A percentile compares a stretch with the other conserved stretches of the same genome.
phyloP scores from a whole-genome alignment of 306 rosid species.

The Quercus agrifolia region DNA sequence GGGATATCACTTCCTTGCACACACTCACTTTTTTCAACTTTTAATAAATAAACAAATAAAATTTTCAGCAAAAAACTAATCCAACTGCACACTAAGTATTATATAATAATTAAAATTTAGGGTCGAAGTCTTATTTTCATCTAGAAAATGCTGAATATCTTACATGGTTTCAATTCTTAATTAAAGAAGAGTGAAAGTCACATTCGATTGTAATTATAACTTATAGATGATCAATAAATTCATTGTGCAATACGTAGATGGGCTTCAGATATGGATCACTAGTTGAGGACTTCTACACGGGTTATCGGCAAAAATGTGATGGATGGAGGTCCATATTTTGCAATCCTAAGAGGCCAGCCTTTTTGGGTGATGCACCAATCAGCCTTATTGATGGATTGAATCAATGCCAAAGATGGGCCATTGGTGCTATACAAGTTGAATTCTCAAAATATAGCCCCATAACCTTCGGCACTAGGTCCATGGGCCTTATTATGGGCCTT shows the following conservation, averaged over 20 bases:
- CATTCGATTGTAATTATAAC: no score
- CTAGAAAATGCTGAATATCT: background rate
- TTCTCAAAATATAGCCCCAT: conserved; percentile 30
- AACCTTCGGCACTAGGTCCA: conserved; percentile 5
- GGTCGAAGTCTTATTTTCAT: no score
- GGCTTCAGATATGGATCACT: conserved; percentile 40
- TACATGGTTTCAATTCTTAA: background rate
- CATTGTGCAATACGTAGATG: background rate
- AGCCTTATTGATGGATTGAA: conserved; percentile 23
- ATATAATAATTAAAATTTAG: no score
- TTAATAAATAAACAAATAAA: no score
- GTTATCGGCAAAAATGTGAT: conserved; percentile 16
- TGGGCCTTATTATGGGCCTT: conserved; percentile 35
- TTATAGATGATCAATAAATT: background rate
- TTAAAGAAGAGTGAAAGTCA: background rate
- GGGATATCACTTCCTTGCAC: no score
- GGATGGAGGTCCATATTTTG: conserved; percentile 40
- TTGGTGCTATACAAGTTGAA: conserved; percentile 27
- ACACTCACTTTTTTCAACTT: no score
- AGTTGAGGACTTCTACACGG: conserved; percentile 35
- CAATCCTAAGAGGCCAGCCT: conserved; percentile 39
- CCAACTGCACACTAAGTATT: no score
- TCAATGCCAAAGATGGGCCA: conserved; percentile 36
- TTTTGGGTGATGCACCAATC: conserved; percentile 36
- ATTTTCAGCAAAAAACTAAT: no score